phyloP scores from a whole-genome alignment of 1,284 basidiomycete species.

The Rhodofomes roseus region DNA sequence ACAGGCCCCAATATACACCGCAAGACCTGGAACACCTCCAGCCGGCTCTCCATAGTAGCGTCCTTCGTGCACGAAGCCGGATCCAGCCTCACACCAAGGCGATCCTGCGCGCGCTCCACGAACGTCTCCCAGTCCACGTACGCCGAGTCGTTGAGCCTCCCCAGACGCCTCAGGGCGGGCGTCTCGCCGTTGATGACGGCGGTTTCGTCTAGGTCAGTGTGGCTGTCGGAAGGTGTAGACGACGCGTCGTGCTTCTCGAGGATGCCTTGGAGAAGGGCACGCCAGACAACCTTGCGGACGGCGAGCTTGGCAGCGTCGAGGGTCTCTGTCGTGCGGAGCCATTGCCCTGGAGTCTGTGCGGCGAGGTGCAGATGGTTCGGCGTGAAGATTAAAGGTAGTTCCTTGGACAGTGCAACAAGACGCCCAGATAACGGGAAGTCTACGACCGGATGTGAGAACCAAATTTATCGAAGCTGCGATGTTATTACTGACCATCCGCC shows the following conservation, averaged over 20 bases:
- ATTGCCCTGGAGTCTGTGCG: conserved; percentile 40
- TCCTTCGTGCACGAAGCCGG: conserved; percentile 5
- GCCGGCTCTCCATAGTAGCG: conserved; percentile 21
- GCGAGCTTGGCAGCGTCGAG: conserved; percentile 36
- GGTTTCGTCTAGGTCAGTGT: neutral
- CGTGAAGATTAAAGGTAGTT: conserved; percentile 12
- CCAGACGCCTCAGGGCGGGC: conserved; percentile 24
- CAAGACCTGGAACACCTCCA: conserved; percentile 37
- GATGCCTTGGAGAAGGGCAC: conserved; percentile 42
- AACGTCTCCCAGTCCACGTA: conserved; percentile 34
- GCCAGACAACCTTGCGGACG: conserved; percentile 61
- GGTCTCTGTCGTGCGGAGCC: conserved; percentile 29
- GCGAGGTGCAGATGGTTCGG: conserved; percentile 55
- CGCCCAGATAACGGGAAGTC: conserved; percentile 46
- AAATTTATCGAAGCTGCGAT: too few species aligned
- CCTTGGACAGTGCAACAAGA: neutral
- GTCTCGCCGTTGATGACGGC: conserved; percentile 8
- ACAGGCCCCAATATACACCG: conserved; percentile 38
- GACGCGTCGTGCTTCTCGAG: conserved; percentile 2
- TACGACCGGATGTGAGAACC: conserved; percentile 10
- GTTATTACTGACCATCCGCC: conserved; percentile 33
- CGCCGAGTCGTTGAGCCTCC: conserved; percentile 31
- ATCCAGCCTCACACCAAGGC: conserved; percentile 18
- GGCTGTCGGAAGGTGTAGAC: neutral
- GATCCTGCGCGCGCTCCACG: conserved; percentile 21